Base-by-base conservation (phyloP, 2,329 filamentous ascomycete genomes). In the Calonectria ilicicola region DNA sequence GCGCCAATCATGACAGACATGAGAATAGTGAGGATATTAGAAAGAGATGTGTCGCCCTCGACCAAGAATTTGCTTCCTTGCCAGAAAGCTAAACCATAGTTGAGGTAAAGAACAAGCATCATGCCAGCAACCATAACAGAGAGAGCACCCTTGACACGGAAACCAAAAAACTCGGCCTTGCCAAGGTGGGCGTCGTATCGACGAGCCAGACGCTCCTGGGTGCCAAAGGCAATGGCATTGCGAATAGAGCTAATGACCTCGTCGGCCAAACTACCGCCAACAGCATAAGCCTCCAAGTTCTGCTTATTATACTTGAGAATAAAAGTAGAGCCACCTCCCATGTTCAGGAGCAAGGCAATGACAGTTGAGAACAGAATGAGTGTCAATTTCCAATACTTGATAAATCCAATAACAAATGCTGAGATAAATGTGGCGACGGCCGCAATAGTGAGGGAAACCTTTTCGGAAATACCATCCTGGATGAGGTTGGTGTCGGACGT, bases 241-340 rank as follows among this genome's bases (percentile, higher is more conserved):
- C 97, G 92, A 77, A 98, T 93, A 1, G 96, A 98, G 83, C 95
- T 96, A 79, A 99, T 90, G 67, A 98, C 96, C 84, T 99, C 97
- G 81, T 98, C 97, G 5, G 95, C 96, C 15, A 98, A 90, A 2
- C 93, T 96, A 69, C 96, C 96, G 75, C 96, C 96, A 62, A 92
- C 87, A 29, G 95, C 96, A 80, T 98, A 98, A 0, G 95, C 91
- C 65, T 93, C 88, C 62, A 98, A 87, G 2, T 94, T 93, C 70
- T 91, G 86, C 84, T 95, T 96, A 84, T 93, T 96, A 83, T 90
- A 96, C 82, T 92, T 95, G 81, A 98, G 87, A 78, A 98, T 93
- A 79, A 95, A 94, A 3, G 85, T 86, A 5, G 93, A 94, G 17
- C 93, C 92, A 64, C 87, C 85, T 53, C 93, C 94, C 92, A 97